phyloP scores from a whole-genome alignment of 2,329 filamentous ascomycete genomes.

The Botryotinia convoluta region DNA sequence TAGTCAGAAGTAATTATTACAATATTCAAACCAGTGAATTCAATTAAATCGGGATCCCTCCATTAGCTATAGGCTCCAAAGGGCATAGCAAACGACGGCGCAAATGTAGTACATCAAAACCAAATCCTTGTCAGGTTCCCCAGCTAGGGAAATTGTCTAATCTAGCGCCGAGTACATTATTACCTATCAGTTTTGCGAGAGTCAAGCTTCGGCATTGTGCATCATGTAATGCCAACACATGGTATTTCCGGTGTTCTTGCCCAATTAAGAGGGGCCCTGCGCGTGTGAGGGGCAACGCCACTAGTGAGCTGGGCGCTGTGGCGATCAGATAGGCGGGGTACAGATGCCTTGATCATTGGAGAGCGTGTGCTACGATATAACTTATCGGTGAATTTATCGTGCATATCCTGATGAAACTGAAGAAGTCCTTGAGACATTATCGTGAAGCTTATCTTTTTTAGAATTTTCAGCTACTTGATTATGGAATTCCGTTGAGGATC shows the following conservation, averaged over 20 bases:
- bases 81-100: background rate
- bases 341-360: background rate
- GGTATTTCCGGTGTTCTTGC: background rate
- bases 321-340: constrained; percentile 2
- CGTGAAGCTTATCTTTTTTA: background rate
- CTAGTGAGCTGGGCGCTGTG: background rate
- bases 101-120: background rate
- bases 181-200: background rate
- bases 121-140: background rate
- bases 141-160: background rate
- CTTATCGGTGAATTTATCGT: background rate
- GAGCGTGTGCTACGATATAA: background rate
- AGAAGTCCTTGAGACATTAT: background rate
- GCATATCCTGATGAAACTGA: background rate
- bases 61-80: background rate
- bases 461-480: background rate
- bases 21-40: background rate
- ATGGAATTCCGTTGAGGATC: too few species aligned
- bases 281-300: background rate
- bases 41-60: background rate
- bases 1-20: background rate
- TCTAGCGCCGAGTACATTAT: background rate
- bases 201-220: background rate
- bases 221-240: constrained; percentile 16
- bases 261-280: background rate